A percentile compares a stretch with the other conserved stretches of the same genome.
Conservation (phyloP, 306 rosid species). For the Ochetophila trinervis region DNA sequence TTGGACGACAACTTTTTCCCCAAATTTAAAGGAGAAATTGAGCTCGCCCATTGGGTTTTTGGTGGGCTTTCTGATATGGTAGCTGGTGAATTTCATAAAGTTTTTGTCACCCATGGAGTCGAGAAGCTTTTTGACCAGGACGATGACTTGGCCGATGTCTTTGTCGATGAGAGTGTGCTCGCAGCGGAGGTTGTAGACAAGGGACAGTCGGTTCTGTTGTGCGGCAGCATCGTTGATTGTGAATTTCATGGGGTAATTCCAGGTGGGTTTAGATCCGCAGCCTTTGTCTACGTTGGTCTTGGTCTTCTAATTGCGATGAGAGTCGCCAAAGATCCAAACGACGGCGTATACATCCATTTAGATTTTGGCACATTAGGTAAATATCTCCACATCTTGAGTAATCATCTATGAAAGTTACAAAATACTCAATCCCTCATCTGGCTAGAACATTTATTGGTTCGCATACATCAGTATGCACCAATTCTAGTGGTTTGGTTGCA, state of each 20-base stretch:
- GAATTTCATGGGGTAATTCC: constrained; percentile 58
- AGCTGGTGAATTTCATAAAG: constrained; percentile 33
- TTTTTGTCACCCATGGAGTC: constrained; percentile 27
- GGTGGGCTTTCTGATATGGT: constrained; percentile 53
- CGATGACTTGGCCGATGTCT: constrained; percentile 45
- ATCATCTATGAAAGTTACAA: no score
- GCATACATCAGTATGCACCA: no score
- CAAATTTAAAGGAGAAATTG: constrained; percentile 44
- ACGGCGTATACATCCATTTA: constrained; percentile 76
- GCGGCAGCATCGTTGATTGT: constrained; percentile 36
- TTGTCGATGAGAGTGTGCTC: constrained; percentile 48
- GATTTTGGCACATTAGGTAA: no score
- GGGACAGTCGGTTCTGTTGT: constrained; percentile 40
- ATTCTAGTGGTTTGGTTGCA: no score
- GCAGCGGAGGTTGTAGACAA: constrained; percentile 44
- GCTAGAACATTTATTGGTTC: no score
- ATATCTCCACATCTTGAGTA: no score
- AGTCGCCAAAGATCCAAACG: constrained; percentile 53
- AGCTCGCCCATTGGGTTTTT: constrained; percentile 57
- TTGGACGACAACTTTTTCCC: not conserved
- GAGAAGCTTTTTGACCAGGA: constrained; percentile 59
- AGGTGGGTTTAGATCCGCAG: constrained; percentile 51
- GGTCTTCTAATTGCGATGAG: constrained; percentile 12
- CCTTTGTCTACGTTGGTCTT: constrained; percentile 38
- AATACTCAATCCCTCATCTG: no score